phyloP scores from a whole-genome alignment of 257 asterid genomes.

The Scutellaria galericulata region DNA sequence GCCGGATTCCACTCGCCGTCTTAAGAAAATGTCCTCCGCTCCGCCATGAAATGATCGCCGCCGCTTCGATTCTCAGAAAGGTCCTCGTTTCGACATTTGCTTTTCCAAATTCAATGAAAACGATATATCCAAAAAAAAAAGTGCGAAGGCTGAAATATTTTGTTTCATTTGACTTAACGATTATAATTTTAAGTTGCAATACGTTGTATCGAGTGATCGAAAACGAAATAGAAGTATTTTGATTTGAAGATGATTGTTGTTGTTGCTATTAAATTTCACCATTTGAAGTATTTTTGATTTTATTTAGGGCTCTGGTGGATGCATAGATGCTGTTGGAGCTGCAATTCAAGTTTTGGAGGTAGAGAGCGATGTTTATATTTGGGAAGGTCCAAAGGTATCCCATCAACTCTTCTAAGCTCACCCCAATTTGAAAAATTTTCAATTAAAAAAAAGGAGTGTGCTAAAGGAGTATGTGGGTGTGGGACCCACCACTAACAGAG shows the following conservation, averaged over 20 bases:
- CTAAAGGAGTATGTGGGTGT: too few species aligned
- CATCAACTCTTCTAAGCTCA: too few species aligned
- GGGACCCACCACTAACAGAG: too few species aligned
- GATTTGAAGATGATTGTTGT: slow-evolving; percentile 3
- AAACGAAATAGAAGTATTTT: background rate
- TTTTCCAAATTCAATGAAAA: slow-evolving; percentile 22
- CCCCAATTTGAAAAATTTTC: too few species aligned
- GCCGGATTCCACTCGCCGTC: slow-evolving; percentile 90
- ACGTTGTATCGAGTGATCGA: slow-evolving; percentile 3
- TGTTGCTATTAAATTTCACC: too few species aligned
- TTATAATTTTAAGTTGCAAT: background rate
- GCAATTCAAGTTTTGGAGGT: slow-evolving; percentile 81
- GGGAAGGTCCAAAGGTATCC: too few species aligned
- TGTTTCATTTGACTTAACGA: background rate
- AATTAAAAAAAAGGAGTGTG: too few species aligned
- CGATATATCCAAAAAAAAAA: background rate
- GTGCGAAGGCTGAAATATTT: background rate
- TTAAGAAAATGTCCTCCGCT: slow-evolving; percentile 81
- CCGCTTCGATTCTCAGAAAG: slow-evolving; percentile 79
- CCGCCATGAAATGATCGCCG: slow-evolving; percentile 71
- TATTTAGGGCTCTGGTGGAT: slow-evolving; percentile 68
- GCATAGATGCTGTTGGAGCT: slow-evolving; percentile 83
- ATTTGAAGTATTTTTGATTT: slow-evolving; percentile 14
- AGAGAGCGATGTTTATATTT: slow-evolving; percentile 28
- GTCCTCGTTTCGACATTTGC: slow-evolving; percentile 36